These are phyloP conservation scores for Neurospora sp. DNA, from an alignment of 2,329 filamentous ascomycete genomes.

Conservation along the genomic window DNA sequence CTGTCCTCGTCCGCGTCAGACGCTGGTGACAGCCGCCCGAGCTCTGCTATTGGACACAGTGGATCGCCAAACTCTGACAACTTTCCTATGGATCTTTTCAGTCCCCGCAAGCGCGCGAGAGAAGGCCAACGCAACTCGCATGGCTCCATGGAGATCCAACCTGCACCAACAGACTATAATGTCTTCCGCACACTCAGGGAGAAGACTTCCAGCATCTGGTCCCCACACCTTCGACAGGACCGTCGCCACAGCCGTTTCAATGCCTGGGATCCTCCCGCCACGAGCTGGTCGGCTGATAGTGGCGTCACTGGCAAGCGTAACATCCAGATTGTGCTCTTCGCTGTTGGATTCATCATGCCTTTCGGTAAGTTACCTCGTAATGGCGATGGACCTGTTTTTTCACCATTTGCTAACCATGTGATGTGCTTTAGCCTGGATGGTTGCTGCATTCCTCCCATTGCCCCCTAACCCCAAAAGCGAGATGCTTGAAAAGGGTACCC, in stretches of 20 bases:
- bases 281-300: conserved; percentile 53
- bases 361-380: conserved; percentile 41
- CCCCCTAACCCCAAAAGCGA: conserved; percentile 46
- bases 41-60: conserved; percentile 35
- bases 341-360: conserved; percentile 68
- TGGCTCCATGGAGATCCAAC: conserved; percentile 36
- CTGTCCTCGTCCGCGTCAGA: conserved; percentile 39
- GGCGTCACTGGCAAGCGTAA: conserved; percentile 58
- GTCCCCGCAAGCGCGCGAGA: conserved; percentile 33
- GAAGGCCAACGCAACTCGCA: conserved; percentile 24
- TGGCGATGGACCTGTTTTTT: not conserved
- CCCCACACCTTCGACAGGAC: conserved; percentile 61
- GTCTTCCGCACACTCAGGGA: conserved; percentile 24
- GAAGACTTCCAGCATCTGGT: conserved; percentile 57
- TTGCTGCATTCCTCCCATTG: conserved; percentile 65
- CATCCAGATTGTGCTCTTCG: conserved; percentile 65
- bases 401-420: not conserved
- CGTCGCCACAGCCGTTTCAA: conserved; percentile 47
- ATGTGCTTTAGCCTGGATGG: conserved; percentile 59
- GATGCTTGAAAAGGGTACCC: conserved; percentile 36
- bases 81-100: conserved; percentile 35
- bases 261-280: conserved; percentile 65
- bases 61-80: conserved; percentile 42
- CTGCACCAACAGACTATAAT: conserved; percentile 22
- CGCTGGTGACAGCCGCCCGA: conserved; percentile 37